A percentile compares a stretch with the other conserved stretches of the same genome.
These are phyloP conservation scores for Pseudogymnoascus sp. DNA, from an alignment of 2,329 filamentous ascomycete genomes.

Conservation along the genomic window DNA sequence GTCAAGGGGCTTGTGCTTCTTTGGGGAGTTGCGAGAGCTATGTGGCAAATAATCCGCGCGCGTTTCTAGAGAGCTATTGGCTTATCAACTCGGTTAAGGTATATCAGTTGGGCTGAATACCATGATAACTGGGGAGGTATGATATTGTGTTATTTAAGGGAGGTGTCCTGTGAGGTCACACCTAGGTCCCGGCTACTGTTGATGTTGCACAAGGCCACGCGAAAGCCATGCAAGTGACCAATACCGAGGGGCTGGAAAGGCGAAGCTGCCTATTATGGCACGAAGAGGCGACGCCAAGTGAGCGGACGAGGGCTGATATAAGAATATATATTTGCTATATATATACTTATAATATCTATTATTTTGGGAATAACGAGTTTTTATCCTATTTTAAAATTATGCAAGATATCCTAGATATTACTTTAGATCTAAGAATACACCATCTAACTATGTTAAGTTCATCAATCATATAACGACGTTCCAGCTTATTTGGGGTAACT, in stretches of 20 bases:
- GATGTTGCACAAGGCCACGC: background rate
- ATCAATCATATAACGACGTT: no score
- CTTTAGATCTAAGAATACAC: background rate
- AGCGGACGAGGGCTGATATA: background rate
- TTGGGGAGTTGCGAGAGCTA: slow-evolving; percentile 63
- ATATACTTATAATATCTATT: background rate
- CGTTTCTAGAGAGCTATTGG: slow-evolving; percentile 72
- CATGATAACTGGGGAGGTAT: background rate
- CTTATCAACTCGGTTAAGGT: slow-evolving; percentile 65
- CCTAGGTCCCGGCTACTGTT: background rate
- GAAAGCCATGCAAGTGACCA: background rate
- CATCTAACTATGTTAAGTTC: no score
- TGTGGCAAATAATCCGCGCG: slow-evolving; percentile 63
- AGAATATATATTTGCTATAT: background rate
- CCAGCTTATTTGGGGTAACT: no score
- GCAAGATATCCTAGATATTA: background rate
- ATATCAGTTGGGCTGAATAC: slow-evolving; percentile 34
- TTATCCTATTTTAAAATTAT: background rate
- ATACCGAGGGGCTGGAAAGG: background rate
- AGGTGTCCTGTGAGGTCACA: background rate
- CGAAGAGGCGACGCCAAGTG: background rate
- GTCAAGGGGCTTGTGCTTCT: slow-evolving; percentile 50
- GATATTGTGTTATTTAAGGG: background rate
- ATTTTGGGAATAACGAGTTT: background rate
- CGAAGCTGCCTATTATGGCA: background rate